phyloP scores from a whole-genome alignment of 2,329 filamentous ascomycete species.

The Ophiostoma ips region DNA sequence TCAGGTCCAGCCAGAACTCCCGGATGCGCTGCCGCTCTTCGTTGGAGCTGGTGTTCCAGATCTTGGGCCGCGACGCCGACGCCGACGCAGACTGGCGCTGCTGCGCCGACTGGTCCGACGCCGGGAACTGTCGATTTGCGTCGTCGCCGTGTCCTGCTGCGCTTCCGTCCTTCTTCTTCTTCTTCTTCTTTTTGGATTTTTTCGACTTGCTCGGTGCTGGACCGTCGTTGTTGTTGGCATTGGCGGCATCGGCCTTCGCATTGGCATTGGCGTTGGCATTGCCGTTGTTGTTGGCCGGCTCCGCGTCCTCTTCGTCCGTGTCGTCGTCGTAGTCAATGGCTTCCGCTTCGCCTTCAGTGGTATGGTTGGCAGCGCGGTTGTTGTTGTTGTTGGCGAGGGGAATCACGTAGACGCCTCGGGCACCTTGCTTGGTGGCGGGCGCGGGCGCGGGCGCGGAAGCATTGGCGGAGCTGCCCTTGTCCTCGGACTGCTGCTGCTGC shows the following conservation, averaged over 20 bases:
- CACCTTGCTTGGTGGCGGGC: constrained; percentile 10
- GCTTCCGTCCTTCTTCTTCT: constrained; percentile 25
- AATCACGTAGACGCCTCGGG: constrained; percentile 2
- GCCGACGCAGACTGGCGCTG: too few species aligned
- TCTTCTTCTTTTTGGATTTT: constrained; percentile 60
- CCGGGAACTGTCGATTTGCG: constrained; percentile 10
- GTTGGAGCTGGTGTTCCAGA: constrained; percentile 92
- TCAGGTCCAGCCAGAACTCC: constrained; percentile 91
- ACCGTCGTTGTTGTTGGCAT: constrained; percentile 32
- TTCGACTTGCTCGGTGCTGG: constrained; percentile 29
- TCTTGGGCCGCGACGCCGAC: constrained; percentile 41
- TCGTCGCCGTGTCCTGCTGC: not conserved
- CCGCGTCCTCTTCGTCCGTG: too few species aligned
- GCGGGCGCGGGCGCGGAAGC: constrained; percentile 18
- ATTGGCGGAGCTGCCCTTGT: too few species aligned
- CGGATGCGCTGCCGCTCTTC: constrained; percentile 96
- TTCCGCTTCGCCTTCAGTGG: too few species aligned
- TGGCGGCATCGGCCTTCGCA: constrained; percentile 22
- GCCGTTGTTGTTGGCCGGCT: not conserved
- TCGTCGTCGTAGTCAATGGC: too few species aligned
- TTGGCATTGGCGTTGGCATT: not conserved
- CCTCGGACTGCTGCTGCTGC: constrained; percentile 24
- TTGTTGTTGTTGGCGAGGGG: not conserved
- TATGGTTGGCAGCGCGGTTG: too few species aligned
- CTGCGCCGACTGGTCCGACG: constrained; percentile 15